Conservation (phyloP, 768 basidiomycete species). For the Dictyophora rubrovolvata region DNA sequence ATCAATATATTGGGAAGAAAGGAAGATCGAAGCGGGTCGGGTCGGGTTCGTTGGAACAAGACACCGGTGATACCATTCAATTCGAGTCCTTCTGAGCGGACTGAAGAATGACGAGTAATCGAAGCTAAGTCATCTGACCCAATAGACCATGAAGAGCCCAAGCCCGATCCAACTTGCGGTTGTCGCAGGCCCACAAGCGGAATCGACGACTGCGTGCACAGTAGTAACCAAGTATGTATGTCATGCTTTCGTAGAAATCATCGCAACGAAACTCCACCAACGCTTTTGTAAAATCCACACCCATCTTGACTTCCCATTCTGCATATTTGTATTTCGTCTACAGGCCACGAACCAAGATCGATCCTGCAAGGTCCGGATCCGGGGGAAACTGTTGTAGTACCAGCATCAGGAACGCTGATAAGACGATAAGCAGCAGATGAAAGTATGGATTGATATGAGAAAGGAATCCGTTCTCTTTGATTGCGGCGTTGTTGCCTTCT, state of each 20-base stretch:
- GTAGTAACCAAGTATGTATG: too few relatives aligned
- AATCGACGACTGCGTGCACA: too few relatives aligned
- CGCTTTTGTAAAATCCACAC: slow-evolving; percentile 48
- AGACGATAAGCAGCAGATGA: slow-evolving; percentile 17
- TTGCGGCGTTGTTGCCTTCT: not conserved
- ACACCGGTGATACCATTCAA: too few relatives aligned
- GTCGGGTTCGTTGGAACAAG: too few relatives aligned
- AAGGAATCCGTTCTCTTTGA: slow-evolving; percentile 24
- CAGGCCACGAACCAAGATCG: slow-evolving; percentile 42
- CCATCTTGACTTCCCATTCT: slow-evolving; percentile 59
- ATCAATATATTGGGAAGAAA: too few relatives aligned
- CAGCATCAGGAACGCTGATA: not conserved
- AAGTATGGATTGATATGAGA: slow-evolving; percentile 31
- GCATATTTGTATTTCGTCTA: slow-evolving; percentile 55
- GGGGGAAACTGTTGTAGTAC: not conserved
- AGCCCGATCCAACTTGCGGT: too few relatives aligned
- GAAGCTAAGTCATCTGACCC: too few relatives aligned
- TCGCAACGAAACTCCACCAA: slow-evolving; percentile 12
- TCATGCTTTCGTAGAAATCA: not conserved
- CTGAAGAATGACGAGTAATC: too few relatives aligned
- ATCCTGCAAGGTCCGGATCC: slow-evolving; percentile 22
- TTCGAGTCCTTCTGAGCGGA: too few relatives aligned
- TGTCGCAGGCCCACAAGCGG: too few relatives aligned
- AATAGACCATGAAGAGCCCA: too few relatives aligned
- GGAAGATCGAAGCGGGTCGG: too few relatives aligned